Conservation (phyloP, 208 protist species). For the Leishmania tropica region DNA sequence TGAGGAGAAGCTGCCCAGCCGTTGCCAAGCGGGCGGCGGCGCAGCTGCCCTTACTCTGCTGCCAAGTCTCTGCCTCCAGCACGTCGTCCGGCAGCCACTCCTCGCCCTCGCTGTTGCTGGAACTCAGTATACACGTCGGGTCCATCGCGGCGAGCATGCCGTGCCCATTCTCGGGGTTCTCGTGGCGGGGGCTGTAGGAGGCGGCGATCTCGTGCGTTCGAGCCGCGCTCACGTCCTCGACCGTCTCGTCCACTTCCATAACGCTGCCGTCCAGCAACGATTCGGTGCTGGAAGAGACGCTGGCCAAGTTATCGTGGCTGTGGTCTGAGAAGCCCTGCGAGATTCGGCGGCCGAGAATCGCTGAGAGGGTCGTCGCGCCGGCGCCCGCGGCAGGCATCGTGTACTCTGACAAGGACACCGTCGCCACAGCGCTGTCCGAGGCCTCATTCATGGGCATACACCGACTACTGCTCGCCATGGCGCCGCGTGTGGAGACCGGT, state of each 20-base stretch:
- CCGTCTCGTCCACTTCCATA: not conserved
- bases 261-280: conserved; percentile 8
- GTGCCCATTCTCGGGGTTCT: conserved; percentile 12
- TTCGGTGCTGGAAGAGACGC: conserved; percentile 28
- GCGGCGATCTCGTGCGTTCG: not conserved
- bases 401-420: conserved; percentile 15
- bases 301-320: conserved; percentile 11
- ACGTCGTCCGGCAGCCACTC: conserved; percentile 1
- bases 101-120: conserved; percentile 2
- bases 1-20: conserved; percentile 1
- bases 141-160: conserved; percentile 24
- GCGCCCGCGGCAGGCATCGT: conserved; percentile 3
- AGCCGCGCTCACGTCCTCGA: not conserved
- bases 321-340: not conserved
- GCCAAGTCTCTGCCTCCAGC: not conserved
- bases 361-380: not conserved
- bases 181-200: not conserved
- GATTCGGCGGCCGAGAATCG: not conserved
- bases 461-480: conserved; percentile 3
- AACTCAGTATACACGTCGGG: conserved; percentile 18
- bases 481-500: not conserved
- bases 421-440: conserved; percentile 17
- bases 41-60: not conserved
- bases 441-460: conserved; percentile 5
- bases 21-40: not conserved